Evolutionary conservation across 2,329 filamentous ascomycete species (phyloP).

Genomic region (Cladosporium sphaerospermum): DNA sequence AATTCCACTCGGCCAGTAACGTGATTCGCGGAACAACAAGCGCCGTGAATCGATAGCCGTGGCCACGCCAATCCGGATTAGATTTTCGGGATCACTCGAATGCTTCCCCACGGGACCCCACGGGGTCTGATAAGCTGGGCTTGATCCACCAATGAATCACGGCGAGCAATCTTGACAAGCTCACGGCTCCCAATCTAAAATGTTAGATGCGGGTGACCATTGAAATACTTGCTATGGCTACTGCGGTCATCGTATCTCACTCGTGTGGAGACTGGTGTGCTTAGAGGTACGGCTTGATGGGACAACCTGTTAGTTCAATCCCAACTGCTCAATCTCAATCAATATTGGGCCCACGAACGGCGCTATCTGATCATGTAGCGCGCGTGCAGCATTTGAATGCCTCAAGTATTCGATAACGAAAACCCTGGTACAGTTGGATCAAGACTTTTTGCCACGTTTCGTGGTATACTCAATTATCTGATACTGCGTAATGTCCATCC

Average conservation of each 20-base stretch:
- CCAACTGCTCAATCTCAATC: not conserved
- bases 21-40: conserved; percentile 3
- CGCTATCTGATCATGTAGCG: not conserved
- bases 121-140: not conserved
- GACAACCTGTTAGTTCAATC: not conserved
- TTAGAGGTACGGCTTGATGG: not conserved
- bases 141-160: not conserved
- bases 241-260: not conserved
- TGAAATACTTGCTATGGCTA: not conserved
- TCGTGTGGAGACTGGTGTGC: not conserved
- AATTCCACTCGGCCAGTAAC: not conserved
- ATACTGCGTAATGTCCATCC: not conserved
- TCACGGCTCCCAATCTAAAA: not conserved
- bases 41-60: not conserved
- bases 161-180: not conserved
- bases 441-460: not conserved
- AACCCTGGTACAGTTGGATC: not conserved
- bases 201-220: not conserved
- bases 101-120: not conserved
- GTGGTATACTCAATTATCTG: not conserved
- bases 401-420: not conserved
- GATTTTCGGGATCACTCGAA: not conserved
- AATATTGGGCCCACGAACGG: not conserved
- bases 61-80: not conserved
- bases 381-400: not conserved